Evolutionary conservation across 75 land plant species (phyloP).

Genomic region (Chamaecyparis obtusa): DNA sequence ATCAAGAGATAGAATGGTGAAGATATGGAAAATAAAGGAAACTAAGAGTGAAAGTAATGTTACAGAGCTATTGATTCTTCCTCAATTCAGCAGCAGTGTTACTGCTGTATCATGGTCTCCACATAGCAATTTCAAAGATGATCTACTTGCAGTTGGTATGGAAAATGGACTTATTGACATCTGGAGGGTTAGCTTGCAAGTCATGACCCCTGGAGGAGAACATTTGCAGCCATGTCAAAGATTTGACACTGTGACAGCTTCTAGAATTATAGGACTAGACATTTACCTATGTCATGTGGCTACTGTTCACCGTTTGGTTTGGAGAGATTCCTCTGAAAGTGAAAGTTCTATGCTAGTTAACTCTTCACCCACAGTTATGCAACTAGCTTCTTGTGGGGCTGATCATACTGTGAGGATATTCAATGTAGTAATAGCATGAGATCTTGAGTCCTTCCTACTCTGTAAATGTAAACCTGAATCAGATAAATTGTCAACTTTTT

Average conservation of each 20-base stretch:
- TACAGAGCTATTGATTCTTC: slow-evolving; percentile 40
- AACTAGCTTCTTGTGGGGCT: slow-evolving; percentile 93
- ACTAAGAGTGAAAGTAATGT: slow-evolving; percentile 33
- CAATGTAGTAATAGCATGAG: slow-evolving; percentile 23
- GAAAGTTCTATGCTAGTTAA: slow-evolving; percentile 11
- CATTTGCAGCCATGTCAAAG: slow-evolving; percentile 9
- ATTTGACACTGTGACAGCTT: slow-evolving; percentile 15
- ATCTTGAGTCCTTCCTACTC: neutral
- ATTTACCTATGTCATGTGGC: slow-evolving; percentile 80
- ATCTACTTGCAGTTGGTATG: slow-evolving; percentile 81
- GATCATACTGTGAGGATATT: slow-evolving; percentile 86
- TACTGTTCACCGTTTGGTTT: slow-evolving; percentile 71
- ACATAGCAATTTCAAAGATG: slow-evolving; percentile 23
- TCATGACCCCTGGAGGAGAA: neutral
- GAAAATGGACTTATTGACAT: slow-evolving; percentile 85
- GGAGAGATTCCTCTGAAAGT: slow-evolving; percentile 28
- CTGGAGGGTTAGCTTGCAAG: slow-evolving; percentile 45
- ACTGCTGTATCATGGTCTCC: slow-evolving; percentile 91
- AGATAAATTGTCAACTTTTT: neutral
- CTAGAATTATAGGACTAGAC: slow-evolving; percentile 39
- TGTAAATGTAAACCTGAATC: neutral
- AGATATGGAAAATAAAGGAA: slow-evolving; percentile 63
- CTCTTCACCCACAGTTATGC: slow-evolving; percentile 14
- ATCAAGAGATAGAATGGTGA: slow-evolving; percentile 87
- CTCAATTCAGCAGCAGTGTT: slow-evolving; percentile 65